Base-by-base conservation (phyloP, 2,329 filamentous ascomycete species). In the Colletotrichum sidae region DNA sequence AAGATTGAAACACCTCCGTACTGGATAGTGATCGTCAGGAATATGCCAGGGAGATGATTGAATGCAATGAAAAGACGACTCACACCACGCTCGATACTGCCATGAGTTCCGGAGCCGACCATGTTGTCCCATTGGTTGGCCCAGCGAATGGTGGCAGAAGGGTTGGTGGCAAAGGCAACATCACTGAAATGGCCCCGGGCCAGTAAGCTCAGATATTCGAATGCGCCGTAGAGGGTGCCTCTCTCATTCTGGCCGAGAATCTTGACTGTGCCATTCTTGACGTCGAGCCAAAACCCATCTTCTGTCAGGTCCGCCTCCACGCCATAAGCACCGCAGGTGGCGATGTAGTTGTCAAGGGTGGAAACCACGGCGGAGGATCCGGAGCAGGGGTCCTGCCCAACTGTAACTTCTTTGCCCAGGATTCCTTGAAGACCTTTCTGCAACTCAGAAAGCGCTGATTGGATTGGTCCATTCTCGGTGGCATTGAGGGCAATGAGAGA, bases 111-210 rank as follows among this genome's bases (percentile, higher is more conserved):
- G 11, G 58, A 59, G 46, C 61, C 84, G 63, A 90, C 84, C 73
- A 92, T 79, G 69, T 92, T 92, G 72, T 92, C 89, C 90, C 90
- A 92, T 69, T 92, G 85, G 71, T 92, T 92, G 0, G 87, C 84
- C 90, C 90, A 92, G 68, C 90, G 83, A 46, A 92, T 84, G 0
- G 85, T 85, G 0, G 85, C 87, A 61, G 83, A 81, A 0, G 89
- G 88, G 68, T 85, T 90, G 8, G 82, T 83, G 2, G 81, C 76
- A 51, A 82, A 81, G 5, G 81, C 73, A 42, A 38, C 44, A 4
- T 68, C 55, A 13, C 54, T 62, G 64, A 87, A 78, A 50, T 88
- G 84, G 33, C 83, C 85, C 72, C 88, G 88, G 0, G 84, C 86
- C n/a, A 92, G 78, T 73, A 85, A 82, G 2, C 86, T 88, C 9